phyloP scores from a whole-genome alignment of 805 yeast species.

The Metschnikowia arizonensis region DNA sequence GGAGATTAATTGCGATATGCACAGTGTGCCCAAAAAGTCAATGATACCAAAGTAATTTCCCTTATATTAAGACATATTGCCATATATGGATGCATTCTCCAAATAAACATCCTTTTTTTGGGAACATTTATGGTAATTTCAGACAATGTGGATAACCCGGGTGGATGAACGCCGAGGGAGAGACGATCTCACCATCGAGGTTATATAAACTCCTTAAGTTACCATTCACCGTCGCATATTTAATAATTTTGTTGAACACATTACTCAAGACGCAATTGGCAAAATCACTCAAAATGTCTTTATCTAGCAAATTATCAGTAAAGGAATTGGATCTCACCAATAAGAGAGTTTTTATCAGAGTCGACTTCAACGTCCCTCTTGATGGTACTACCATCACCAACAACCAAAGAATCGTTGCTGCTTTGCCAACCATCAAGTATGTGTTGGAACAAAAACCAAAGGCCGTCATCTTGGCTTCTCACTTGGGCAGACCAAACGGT shows the following conservation, averaged over 20 bases:
- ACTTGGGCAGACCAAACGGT: slow-evolving; percentile 99
- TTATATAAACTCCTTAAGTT: slow-evolving; percentile 6
- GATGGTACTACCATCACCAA: slow-evolving; percentile 97
- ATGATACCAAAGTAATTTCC: too few relatives aligned
- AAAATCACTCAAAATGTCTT: slow-evolving; percentile 58
- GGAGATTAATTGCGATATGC: neutral
- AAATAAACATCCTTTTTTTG: neutral
- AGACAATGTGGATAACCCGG: neutral
- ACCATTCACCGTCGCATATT: slow-evolving; percentile 1
- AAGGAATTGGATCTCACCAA: slow-evolving; percentile 80
- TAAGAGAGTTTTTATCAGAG: slow-evolving; percentile 98
- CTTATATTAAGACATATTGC: too few relatives aligned
- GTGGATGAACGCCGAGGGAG: slow-evolving; percentile 7
- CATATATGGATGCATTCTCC: too few relatives aligned
- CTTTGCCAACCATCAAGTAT: slow-evolving; percentile 96
- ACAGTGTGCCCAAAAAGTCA: neutral
- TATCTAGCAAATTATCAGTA: slow-evolving; percentile 89
- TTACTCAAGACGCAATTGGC: slow-evolving; percentile 10
- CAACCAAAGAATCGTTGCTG: slow-evolving; percentile 99
- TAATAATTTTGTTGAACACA: slow-evolving; percentile 3
- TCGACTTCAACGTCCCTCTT: slow-evolving; percentile 91
- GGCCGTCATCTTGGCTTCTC: slow-evolving; percentile 90
- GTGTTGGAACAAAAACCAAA: slow-evolving; percentile 89
- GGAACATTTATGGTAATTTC: neutral
- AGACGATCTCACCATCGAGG: neutral